Evolutionary conservation across 257 asterid genomes (phyloP).

Genomic region (Jacaranda copaia): DNA sequence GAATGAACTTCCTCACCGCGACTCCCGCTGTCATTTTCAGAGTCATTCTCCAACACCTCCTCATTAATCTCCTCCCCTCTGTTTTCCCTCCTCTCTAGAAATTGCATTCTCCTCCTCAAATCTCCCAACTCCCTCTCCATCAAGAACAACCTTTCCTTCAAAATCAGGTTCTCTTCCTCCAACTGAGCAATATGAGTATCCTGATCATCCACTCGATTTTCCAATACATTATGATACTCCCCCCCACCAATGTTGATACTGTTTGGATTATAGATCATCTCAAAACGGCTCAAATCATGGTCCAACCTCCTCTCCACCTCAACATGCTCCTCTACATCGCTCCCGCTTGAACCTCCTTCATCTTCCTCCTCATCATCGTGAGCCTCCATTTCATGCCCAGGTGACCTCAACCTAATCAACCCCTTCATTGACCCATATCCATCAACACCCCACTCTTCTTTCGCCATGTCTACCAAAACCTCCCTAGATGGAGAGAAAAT

Average conservation of each 20-base stretch:
- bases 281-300: conserved; percentile 83
- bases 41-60: conserved; percentile 68
- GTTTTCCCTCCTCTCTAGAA: conserved; percentile 59
- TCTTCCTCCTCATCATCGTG: conserved; percentile 72
- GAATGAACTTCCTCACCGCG: conserved; percentile 61
- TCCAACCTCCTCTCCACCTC: conserved; percentile 87
- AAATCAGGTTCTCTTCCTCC: conserved; percentile 77
- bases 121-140: conserved; percentile 81
- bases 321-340: conserved; percentile 86
- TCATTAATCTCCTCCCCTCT: conserved; percentile 54
- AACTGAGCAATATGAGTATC: conserved; percentile 78
- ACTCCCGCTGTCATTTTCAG: conserved; percentile 72
- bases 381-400: conserved; percentile 62
- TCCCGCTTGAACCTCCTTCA: conserved; percentile 77
- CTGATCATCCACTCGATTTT: conserved; percentile 83
- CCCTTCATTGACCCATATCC: conserved; percentile 93
- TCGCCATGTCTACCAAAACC: conserved; percentile 84
- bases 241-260: conserved; percentile 40
- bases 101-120: conserved; percentile 73
- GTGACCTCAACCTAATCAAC: conserved; percentile 78
- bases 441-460: conserved; percentile 93
- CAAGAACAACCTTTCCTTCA: conserved; percentile 82
- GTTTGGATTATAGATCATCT: conserved; percentile 73
- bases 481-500: conserved; percentile 84
- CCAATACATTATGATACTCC: conserved; percentile 69